phyloP scores from a whole-genome alignment of 345 rosid genomes.

The Acer campestre region DNA sequence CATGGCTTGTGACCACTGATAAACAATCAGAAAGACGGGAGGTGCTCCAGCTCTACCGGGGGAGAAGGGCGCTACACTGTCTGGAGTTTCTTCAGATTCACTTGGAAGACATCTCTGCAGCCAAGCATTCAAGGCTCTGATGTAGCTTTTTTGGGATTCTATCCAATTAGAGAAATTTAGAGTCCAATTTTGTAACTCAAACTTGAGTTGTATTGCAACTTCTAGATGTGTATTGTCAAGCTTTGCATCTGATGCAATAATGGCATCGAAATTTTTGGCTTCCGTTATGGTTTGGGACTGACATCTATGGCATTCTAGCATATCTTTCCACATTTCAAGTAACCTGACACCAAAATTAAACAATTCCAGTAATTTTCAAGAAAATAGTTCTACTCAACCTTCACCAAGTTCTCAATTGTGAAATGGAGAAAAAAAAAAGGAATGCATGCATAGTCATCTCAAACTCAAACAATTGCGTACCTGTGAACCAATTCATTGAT shows the following conservation, averaged over 20 bases:
- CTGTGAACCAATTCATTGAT: slow-evolving; percentile 49
- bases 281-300: slow-evolving; percentile 44
- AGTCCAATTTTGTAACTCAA: slow-evolving; percentile 56
- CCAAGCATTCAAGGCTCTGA: slow-evolving; percentile 72
- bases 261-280: slow-evolving; percentile 43
- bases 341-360: slow-evolving; percentile 34
- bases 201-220: slow-evolving; percentile 54
- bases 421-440: background rate
- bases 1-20: slow-evolving; percentile 54
- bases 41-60: slow-evolving; percentile 49
- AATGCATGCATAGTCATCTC: background rate
- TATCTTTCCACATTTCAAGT: slow-evolving; percentile 63
- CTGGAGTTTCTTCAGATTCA: slow-evolving; percentile 53
- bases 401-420: background rate
- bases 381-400: background rate
- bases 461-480: slow-evolving; percentile 30
- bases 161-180: slow-evolving; percentile 57
- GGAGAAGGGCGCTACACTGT: slow-evolving; percentile 35
- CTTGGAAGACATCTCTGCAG: slow-evolving; percentile 49
- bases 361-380: too few species aligned
- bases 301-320: slow-evolving; percentile 61
- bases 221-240: slow-evolving; percentile 46
- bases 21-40: slow-evolving; percentile 41
- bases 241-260: slow-evolving; percentile 33
- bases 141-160: slow-evolving; percentile 49